phyloP scores from a whole-genome alignment of 345 rosid genomes.

The Acer saccharum region DNA sequence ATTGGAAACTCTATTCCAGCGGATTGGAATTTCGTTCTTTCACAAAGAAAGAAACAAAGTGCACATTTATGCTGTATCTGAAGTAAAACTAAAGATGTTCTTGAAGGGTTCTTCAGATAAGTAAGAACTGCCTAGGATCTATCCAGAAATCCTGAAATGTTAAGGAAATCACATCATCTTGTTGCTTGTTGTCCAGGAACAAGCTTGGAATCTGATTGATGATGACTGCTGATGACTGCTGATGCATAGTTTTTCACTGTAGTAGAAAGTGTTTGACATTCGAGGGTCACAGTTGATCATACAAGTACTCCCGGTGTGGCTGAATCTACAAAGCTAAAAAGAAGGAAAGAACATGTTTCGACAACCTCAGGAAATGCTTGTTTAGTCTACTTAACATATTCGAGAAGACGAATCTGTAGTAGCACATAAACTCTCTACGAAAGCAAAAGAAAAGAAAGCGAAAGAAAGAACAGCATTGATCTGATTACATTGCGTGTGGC shows the following conservation, averaged over 20 bases:
- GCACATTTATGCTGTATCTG: not conserved
- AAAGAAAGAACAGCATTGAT: not conserved
- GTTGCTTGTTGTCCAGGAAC: not conserved
- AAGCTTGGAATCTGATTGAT: not conserved
- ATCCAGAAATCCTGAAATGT: not conserved
- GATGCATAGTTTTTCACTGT: not conserved
- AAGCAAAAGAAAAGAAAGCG: not conserved
- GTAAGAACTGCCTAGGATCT: not conserved
- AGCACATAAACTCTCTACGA: not conserved
- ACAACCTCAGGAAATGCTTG: not conserved
- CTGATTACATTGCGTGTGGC: not conserved
- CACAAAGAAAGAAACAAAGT: not conserved
- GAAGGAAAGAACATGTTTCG: not conserved
- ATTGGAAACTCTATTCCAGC: not conserved
- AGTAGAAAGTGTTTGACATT: not conserved
- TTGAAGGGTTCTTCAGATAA: not conserved
- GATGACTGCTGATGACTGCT: not conserved
- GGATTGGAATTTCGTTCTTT: not conserved
- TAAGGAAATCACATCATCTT: not conserved
- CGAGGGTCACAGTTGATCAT: not conserved
- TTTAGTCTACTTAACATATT: not conserved
- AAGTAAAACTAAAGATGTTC: not conserved
- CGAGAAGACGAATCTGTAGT: not conserved
- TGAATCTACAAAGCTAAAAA: too few relatives aligned
- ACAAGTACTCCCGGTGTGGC: not conserved